Base-by-base conservation (phyloP, 2,329 filamentous ascomycete species). In the Epichloe sp. region DNA sequence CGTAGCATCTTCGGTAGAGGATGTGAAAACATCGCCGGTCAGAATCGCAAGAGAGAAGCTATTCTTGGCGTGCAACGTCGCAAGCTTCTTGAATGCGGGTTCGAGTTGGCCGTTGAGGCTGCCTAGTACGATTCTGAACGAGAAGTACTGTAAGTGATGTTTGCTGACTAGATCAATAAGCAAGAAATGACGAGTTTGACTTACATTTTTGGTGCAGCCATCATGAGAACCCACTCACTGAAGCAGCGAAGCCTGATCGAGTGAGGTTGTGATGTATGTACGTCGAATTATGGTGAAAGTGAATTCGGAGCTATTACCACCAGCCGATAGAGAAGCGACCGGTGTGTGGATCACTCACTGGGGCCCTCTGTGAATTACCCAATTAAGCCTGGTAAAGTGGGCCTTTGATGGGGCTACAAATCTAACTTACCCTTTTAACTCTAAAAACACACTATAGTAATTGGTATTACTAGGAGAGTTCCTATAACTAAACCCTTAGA, bases 21-120 rank as follows among this genome's bases (percentile, higher is more conserved):
- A 69, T 17, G 76, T 72, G 62, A 97, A 97, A 6, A 97, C 74
- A 62, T 96, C 85, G 50, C 93, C 93, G 10, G 82, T 80, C 35
- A 95, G 71, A 51, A 98, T 81, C 15, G 87, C 89, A 60, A 96
- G 85, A 14, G 86, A 77, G 65, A 98, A 97, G 61, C 76, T 78
- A 63, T 96, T 93, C 69, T 96, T 97, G 37, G 81, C 72, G 59
- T 97, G 90, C 2, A 97, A 74, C 10, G 80, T 78, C 8, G 82
- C 75, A 19, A 97, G 72, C 68, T 96, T 98, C 54, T 79, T 75
- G 65, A 98, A 88, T 10, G 86, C 82, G 12, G 82, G 68, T 55
- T 79, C 75, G 49, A 96, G 77, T 62, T 86, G 81, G 60, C 91
- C 91, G 63, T 89, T 84, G 56, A 95, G 76, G 63, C 82, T 82